phyloP scores from a whole-genome alignment of 176 grass and related monocot species.

The Tillandsia fasciculata region DNA sequence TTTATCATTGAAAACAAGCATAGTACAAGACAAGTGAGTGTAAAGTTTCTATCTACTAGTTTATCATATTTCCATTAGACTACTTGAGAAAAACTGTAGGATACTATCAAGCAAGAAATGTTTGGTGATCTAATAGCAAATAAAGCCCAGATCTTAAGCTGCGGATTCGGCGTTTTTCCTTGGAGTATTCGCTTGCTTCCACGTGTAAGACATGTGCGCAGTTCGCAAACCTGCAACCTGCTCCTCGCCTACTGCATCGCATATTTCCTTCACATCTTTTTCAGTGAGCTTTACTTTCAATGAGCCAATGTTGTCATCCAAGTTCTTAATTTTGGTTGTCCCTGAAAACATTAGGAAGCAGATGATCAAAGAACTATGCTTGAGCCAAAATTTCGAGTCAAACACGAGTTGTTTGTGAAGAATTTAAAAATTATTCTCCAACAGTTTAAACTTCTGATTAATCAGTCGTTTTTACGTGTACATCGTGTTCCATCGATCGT shows the following conservation, averaged over 20 bases:
- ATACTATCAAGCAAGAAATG: not conserved
- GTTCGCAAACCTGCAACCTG: conserved; percentile 52
- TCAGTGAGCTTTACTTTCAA: conserved; percentile 57
- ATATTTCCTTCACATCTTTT: conserved; percentile 44
- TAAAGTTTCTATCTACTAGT: too few species aligned
- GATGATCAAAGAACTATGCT: not conserved
- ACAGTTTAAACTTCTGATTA: too few species aligned
- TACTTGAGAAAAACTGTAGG: not conserved
- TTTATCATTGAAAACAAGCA: too few species aligned
- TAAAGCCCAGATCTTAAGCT: not conserved
- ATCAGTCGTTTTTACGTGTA: too few species aligned
- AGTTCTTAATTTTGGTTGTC: conserved; percentile 66
- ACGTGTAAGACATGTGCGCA: conserved; percentile 22
- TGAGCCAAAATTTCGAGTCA: too few species aligned
- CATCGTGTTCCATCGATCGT: too few species aligned
- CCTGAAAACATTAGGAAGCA: conserved; percentile 35
- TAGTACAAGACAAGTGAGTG: too few species aligned
- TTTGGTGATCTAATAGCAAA: not conserved
- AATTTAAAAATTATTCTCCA: too few species aligned
- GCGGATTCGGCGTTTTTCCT: not conserved
- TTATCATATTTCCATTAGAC: too few species aligned
- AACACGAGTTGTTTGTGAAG: too few species aligned
- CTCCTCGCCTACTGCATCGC: conserved; percentile 35
- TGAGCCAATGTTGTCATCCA: conserved; percentile 49
- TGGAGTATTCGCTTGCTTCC: conserved; percentile 57